These are phyloP conservation scores for Vitis cinerea DNA, from an alignment of 164 flowering plant genomes.

Conservation along the genomic window DNA sequence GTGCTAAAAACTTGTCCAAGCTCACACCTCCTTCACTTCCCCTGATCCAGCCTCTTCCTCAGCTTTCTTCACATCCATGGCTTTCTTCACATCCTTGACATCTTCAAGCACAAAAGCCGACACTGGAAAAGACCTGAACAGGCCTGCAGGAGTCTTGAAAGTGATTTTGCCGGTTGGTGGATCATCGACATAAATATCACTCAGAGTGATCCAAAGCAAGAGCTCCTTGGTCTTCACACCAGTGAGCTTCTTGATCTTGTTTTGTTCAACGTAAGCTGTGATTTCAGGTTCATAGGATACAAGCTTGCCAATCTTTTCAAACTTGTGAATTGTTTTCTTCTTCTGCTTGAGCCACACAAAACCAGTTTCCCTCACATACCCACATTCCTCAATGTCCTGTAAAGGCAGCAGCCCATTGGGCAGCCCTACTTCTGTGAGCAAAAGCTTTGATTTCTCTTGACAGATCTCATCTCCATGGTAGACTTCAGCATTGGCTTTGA, in stretches of 20 bases:
- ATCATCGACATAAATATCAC: constrained; percentile 48
- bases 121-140: constrained; percentile 52
- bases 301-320: constrained; percentile 55
- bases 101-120: constrained; percentile 54
- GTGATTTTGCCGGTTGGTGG: constrained; percentile 56
- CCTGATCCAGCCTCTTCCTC: constrained; percentile 2
- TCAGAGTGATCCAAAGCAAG: constrained; percentile 55
- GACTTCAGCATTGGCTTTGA: constrained; percentile 60
- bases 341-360: constrained; percentile 85
- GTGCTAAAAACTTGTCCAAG: neutral
- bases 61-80: constrained; percentile 13
- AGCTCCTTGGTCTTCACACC: constrained; percentile 87
- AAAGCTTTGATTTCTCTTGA: constrained; percentile 39
- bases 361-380: constrained; percentile 57
- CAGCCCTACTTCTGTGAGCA: constrained; percentile 54
- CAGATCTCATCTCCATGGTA: constrained; percentile 61
- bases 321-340: constrained; percentile 59
- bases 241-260: constrained; percentile 68
- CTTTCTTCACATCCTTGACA: constrained; percentile 16
- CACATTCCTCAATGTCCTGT: constrained; percentile 58
- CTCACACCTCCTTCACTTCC: constrained; percentile 33
- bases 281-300: constrained; percentile 60
- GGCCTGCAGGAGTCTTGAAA: constrained; percentile 58
- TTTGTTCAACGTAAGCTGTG: constrained; percentile 58
- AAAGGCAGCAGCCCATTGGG: constrained; percentile 78